These are phyloP conservation scores for Colletotrichum costaricense DNA, from an alignment of 2,329 filamentous ascomycete genomes.

Conservation along the genomic window DNA sequence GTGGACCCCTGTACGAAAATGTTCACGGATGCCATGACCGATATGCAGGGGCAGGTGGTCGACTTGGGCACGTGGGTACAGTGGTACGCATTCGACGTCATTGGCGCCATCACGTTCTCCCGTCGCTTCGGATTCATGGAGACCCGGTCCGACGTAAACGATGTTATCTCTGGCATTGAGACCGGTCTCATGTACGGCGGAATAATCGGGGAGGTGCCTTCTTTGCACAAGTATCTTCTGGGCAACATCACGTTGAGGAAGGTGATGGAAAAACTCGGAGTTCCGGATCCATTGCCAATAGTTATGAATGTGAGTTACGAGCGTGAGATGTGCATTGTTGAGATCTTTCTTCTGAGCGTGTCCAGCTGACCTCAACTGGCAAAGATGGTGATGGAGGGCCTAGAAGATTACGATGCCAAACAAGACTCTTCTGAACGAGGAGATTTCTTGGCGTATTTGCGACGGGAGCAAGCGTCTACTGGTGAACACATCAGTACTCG, in stretches of 20 bases:
- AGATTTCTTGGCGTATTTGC: not conserved
- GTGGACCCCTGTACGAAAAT: not conserved
- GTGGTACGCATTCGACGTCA: conserved; percentile 62
- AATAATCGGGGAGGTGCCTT: conserved; percentile 52
- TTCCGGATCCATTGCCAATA: conserved; percentile 65
- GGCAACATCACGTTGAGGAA: conserved; percentile 38
- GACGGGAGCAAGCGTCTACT: not conserved
- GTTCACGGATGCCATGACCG: not conserved
- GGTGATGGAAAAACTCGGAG: conserved; percentile 53
- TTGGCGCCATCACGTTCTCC: conserved; percentile 59
- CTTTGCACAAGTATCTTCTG: conserved; percentile 50
- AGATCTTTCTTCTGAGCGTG: not conserved
- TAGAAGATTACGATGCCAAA: not conserved
- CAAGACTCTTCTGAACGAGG: not conserved
- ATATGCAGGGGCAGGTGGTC: conserved; percentile 38
- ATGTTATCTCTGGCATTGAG: conserved; percentile 53
- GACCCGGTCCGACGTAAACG: conserved; percentile 54
- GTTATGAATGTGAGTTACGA: not conserved
- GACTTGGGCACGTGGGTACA: conserved; percentile 57
- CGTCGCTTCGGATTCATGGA: conserved; percentile 57
- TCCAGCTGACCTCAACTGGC: not conserved
- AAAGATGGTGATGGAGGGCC: not conserved
- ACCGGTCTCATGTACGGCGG: conserved; percentile 48
- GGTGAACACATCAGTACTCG: not conserved
- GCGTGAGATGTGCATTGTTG: too few species aligned